These are phyloP conservation scores for Cladosporium sp. DNA, from an alignment of 2,329 filamentous ascomycete species.

Conservation along the genomic window DNA sequence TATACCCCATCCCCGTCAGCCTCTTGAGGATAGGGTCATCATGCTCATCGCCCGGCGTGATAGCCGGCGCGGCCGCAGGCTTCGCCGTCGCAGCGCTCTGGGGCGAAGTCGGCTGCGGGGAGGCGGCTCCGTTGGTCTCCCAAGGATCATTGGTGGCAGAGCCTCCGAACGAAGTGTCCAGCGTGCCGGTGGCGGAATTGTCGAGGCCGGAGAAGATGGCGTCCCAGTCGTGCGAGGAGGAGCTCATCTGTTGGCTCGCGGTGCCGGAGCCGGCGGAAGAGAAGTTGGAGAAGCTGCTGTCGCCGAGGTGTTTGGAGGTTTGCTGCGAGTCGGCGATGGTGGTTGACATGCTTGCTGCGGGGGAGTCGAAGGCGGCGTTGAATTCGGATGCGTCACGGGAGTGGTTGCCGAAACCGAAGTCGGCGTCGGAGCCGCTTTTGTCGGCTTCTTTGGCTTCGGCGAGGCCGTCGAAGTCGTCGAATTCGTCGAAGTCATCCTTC, in stretches of 20 bases:
- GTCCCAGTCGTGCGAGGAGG: constrained; percentile 80
- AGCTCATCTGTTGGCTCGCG: constrained; percentile 32
- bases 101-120: constrained; percentile 18
- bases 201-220: constrained; percentile 84
- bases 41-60: constrained; percentile 69
- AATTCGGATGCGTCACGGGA: constrained; percentile 70
- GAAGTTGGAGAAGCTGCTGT: constrained; percentile 25
- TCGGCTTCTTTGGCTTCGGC: constrained; percentile 76
- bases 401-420: constrained; percentile 51
- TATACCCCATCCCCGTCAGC: constrained; percentile 84
- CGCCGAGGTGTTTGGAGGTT: constrained; percentile 29
- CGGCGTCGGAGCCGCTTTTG: constrained; percentile 73
- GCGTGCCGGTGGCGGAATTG: constrained; percentile 29
- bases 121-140: constrained; percentile 16
- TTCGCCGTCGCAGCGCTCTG: constrained; percentile 11
- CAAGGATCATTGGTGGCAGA: constrained; percentile 24
- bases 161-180: constrained; percentile 24
- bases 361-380: constrained; percentile 75
- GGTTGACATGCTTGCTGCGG: constrained; percentile 45
- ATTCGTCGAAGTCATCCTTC: constrained; percentile 61
- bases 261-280: constrained; percentile 11
- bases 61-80: constrained; percentile 33
- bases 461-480: constrained; percentile 78
- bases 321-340: constrained; percentile 40
- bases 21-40: constrained; percentile 91